Base-by-base conservation (phyloP, 2,329 filamentous ascomycete species). In the Aulographum hederae region DNA sequence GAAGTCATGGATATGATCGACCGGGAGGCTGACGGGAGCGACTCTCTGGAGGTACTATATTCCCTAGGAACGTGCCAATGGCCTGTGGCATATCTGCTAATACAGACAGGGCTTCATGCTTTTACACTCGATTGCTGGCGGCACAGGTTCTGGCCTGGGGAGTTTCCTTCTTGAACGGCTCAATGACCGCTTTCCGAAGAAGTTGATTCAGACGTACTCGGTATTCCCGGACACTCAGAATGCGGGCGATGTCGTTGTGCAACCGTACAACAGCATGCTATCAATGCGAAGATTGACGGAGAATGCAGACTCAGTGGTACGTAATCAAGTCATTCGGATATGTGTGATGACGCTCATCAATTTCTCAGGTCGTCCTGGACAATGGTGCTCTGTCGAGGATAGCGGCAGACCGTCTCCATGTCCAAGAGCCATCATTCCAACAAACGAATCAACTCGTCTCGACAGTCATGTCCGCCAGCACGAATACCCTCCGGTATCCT, bases 1-100 rank as follows among this genome's bases (percentile, higher is more conserved):
- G 89, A 98, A 52, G 82, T 98, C 34, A 81, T 98, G 67, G 91
- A 98, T 53, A 98, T 98, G 84, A 93, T 98, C 47, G 89, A 98
- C 51, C 78, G 89, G 37, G 89, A 98, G 53, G 89, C 91, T 12
- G 89, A 98, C 54, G 91, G 91, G 19, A 95, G 86, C 51, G 89
- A 98, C 55, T 94, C 85, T 32, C 66, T 98, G 3, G 89, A 98
- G 63, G 78, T 78, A 52, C n/a, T n/a, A n/a, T n/a, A n/a, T n/a
- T n/a, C n/a, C n/a, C n/a, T n/a, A 23, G 52, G 13, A 32, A 26
- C 11, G 6, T 11, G 29, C 23, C 8, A 6, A 20, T n/a, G n/a
- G n/a, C 11, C 8, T 15, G 8, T 31, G 14, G 8, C 8, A 10
- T 21, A 20, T 8, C 28, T 26, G 25, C 46, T 53, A 31, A 55